phyloP scores from a whole-genome alignment of 371 early-diverging fungal species.

The Mucor sp. region DNA sequence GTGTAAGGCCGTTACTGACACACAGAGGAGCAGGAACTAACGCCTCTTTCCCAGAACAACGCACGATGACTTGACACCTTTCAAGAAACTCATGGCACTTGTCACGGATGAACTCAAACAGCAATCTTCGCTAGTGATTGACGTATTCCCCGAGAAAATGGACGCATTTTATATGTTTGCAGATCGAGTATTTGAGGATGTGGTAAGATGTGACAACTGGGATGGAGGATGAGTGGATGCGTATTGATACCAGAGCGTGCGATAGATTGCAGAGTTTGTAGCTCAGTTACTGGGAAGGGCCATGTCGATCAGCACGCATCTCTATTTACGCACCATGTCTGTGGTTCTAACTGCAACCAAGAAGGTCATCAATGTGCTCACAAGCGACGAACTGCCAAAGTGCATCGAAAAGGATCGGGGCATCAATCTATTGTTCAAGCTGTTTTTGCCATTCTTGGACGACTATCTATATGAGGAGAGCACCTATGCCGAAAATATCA shows the following conservation, averaged over 20 bases:
- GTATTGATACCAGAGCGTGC: background rate
- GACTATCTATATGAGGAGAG: constrained; percentile 67
- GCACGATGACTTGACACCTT: constrained; percentile 37
- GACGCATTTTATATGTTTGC: constrained; percentile 61
- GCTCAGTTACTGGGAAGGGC: constrained; percentile 40
- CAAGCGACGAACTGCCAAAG: constrained; percentile 29
- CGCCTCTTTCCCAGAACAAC: constrained; percentile 18
- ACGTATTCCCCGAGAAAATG: constrained; percentile 70
- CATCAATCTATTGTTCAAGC: constrained; percentile 60
- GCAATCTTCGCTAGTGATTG: constrained; percentile 64
- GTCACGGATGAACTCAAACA: constrained; percentile 57
- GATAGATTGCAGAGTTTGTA: constrained; percentile 53
- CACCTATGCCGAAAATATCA: constrained; percentile 33
- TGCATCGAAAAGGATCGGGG: constrained; percentile 40
- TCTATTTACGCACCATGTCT: constrained; percentile 45
- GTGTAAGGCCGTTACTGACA: constrained; percentile 29
- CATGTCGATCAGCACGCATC: constrained; percentile 25
- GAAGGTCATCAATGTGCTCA: constrained; percentile 54
- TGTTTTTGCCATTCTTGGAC: constrained; percentile 73
- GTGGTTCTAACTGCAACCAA: constrained; percentile 23
- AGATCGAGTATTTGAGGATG: constrained; percentile 71
- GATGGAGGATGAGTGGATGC: background rate
- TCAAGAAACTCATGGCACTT: constrained; percentile 45
- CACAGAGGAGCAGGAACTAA: background rate
- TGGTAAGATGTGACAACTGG: constrained; percentile 35